Conservation (phyloP, 768 basidiomycete genomes). For the Suillus occidentalis region DNA sequence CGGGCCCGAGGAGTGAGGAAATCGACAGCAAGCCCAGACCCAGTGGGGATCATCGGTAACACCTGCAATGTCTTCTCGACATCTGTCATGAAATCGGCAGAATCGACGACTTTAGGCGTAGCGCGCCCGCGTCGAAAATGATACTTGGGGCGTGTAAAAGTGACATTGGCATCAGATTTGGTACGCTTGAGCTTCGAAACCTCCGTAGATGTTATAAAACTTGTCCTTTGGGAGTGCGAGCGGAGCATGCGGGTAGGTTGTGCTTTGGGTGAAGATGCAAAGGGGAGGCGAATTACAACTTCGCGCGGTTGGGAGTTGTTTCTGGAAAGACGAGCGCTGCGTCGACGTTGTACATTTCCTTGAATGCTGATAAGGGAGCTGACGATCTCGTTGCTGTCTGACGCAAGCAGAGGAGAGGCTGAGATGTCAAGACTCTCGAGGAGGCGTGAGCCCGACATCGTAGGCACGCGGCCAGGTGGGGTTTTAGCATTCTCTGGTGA, state of each 20-base stretch:
- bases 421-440: constrained; percentile 29
- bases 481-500: background rate
- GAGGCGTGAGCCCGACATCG: constrained; percentile 17
- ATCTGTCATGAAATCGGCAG: background rate
- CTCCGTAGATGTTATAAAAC: background rate
- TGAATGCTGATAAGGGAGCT: background rate
- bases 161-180: constrained; percentile 1
- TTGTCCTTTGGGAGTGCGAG: constrained; percentile 22
- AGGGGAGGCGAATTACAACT: constrained; percentile 24
- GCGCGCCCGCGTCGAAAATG: background rate
- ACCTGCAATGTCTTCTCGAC: background rate
- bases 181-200: background rate
- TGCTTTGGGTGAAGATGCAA: constrained; percentile 19
- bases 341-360: constrained; percentile 16
- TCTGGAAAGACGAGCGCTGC: constrained; percentile 23
- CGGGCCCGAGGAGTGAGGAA: background rate
- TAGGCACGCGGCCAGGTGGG: constrained; percentile 2
- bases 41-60: background rate
- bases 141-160: background rate
- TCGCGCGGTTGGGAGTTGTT: constrained; percentile 12
- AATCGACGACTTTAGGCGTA: background rate
- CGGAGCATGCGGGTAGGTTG: constrained; percentile 24
- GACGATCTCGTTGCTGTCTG: constrained; percentile 5
- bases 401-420: constrained; percentile 22
- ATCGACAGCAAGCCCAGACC: background rate